Percentiles rank a stretch among this genome's conserved stretches.
Evolutionary conservation across 441 rosid species (phyloP).

Genomic region (Syzygium malaccense): DNA sequence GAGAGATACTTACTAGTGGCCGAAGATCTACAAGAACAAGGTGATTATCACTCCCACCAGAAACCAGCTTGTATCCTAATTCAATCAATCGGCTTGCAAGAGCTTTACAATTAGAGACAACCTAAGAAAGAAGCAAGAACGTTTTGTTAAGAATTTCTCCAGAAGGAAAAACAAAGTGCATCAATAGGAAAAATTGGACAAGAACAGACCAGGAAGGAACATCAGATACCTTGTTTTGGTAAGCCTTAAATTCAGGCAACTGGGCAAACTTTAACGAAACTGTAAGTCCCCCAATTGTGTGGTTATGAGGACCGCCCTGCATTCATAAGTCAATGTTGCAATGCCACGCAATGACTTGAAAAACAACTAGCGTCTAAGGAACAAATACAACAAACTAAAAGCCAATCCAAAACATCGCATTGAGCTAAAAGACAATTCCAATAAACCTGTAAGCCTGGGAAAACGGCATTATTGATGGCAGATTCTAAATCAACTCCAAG

Average conservation of each 20-base stretch:
- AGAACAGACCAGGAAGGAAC: neutral
- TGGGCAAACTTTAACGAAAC: conserved; percentile 88
- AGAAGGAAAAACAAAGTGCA: neutral
- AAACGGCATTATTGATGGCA: conserved; percentile 89
- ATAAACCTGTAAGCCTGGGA: conserved; percentile 85
- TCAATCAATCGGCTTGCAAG: conserved; percentile 66
- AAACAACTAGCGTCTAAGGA: neutral
- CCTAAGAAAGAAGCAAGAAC: conserved; percentile 26
- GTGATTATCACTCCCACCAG: conserved; percentile 91
- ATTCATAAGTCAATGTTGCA: neutral
- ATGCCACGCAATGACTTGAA: neutral
- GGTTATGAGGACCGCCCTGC: conserved; percentile 98
- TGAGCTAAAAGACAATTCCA: neutral
- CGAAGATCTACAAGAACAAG: conserved; percentile 86
- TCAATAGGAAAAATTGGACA: neutral
- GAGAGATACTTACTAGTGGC: conserved; percentile 49
- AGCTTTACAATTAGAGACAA: conserved; percentile 65
- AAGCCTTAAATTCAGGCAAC: conserved; percentile 57
- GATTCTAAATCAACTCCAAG: conserved; percentile 76
- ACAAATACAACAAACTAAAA: neutral
- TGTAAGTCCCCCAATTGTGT: conserved; percentile 85
- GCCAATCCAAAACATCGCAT: neutral
- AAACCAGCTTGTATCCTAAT: conserved; percentile 71
- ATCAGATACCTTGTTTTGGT: conserved; percentile 58
- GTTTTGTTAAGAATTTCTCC: neutral